Percentiles rank a stretch among this genome's conserved stretches.
These are phyloP conservation scores for Cercophora sp. DNA, from an alignment of 495 filamentous ascomycete species.

Conservation along the genomic window DNA sequence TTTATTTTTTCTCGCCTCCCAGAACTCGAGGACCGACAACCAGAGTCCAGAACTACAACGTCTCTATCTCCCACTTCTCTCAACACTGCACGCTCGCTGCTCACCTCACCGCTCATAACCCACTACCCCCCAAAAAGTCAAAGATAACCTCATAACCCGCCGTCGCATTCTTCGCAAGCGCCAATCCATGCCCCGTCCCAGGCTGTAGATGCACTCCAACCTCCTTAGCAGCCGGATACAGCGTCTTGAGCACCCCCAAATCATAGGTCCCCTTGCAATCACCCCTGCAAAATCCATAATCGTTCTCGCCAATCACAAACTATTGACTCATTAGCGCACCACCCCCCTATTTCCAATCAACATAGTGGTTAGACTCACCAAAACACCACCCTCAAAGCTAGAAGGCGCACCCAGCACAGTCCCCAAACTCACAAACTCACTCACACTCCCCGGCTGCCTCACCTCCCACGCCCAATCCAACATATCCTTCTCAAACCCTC, in stretches of 20 bases:
- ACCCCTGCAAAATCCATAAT: conserved; percentile 24
- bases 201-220: conserved; percentile 29
- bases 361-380: background rate
- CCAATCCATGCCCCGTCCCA: conserved; percentile 33
- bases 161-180: conserved; percentile 32
- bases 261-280: conserved; percentile 11
- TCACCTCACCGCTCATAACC: too few relatives aligned
- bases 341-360: background rate
- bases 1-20: too few relatives aligned
- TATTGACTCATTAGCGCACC: conserved; percentile 6
- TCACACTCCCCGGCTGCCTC: conserved; percentile 24
- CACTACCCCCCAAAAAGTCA: conserved; percentile 27
- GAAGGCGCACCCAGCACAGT: conserved; percentile 10
- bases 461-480: conserved; percentile 23
- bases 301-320: conserved; percentile 25
- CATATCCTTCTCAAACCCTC: conserved; percentile 21
- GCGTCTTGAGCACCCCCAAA: conserved; percentile 1
- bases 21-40: too few relatives aligned
- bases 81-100: too few relatives aligned
- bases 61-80: too few relatives aligned
- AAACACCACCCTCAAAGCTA: conserved; percentile 26
- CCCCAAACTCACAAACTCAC: conserved; percentile 20
- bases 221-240: conserved; percentile 24
- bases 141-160: conserved; percentile 29
- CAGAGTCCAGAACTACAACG: too few relatives aligned